Evolutionary conservation across 148 eudicot species (phyloP).

Genomic region (Chenopodium quinoa): DNA sequence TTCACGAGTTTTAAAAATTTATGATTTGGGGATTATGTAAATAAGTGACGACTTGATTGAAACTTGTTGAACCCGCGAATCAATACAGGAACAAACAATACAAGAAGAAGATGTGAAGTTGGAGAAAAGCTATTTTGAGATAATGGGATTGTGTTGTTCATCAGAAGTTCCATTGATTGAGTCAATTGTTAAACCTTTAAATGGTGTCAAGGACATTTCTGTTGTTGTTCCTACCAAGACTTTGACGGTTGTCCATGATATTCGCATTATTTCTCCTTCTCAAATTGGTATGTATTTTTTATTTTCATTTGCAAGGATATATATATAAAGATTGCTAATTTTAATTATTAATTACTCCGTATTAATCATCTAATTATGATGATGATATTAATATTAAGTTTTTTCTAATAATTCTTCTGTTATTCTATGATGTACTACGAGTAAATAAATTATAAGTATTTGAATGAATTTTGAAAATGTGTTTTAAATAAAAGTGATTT

Average conservation of each 20-base stretch:
- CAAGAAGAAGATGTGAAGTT: constrained; percentile 19
- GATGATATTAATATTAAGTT: too few species aligned
- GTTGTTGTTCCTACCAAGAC: constrained; percentile 44
- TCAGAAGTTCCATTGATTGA: constrained; percentile 44
- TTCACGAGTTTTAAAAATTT: too few species aligned
- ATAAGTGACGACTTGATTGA: too few species aligned
- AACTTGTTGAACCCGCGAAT: too few species aligned
- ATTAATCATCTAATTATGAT: too few species aligned
- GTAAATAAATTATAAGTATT: too few species aligned
- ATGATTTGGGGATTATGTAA: too few species aligned
- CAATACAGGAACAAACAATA: not conserved
- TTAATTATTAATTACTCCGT: too few species aligned
- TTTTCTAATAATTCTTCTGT: too few species aligned
- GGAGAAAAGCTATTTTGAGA: constrained; percentile 44
- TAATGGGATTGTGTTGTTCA: constrained; percentile 48
- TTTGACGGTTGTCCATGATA: constrained; percentile 41
- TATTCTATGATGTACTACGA: too few species aligned
- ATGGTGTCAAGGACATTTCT: constrained; percentile 37
- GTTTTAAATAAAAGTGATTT: too few species aligned
- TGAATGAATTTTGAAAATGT: too few species aligned
- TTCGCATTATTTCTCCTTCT: constrained; percentile 25
- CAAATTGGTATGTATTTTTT: constrained; percentile 27
- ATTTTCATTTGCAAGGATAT: not conserved
- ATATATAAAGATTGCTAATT: not conserved
- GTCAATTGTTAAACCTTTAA: constrained; percentile 31